Base-by-base conservation (phyloP, 345 rosid species). In the Heritiera fomes region DNA sequence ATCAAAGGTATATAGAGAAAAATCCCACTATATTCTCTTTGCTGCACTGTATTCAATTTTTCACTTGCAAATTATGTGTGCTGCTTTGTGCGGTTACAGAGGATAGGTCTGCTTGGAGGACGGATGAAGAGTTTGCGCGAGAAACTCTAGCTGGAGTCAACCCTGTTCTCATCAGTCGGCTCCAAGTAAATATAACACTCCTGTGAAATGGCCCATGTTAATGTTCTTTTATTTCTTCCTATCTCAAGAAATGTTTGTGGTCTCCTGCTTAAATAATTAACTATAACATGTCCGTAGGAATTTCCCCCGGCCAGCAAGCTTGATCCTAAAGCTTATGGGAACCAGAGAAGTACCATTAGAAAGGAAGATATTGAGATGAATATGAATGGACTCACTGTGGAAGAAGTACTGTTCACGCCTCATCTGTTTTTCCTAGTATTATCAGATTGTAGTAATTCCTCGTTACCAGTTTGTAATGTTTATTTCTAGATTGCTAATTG, bases 221-320 rank as follows among this genome's bases (percentile, higher is more conserved):
- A 40, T 46, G 7, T 2, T 69, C 4, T 68, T 43, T 13, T 67
- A 11, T 8, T 67, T 61, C 45, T 67, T 52, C 4, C 38, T 34
- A 34, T 49, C 8, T 46, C 9, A 17, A 67, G 15, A 66, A 43
- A 28, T 17, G 30, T 5, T 75, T 38, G 23, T 32, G 14, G 59
- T n/a, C 68, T 43, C 64, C 59, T 49, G 75, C 34, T 61, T 69
- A 43, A 6, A 60, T 52, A 47, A 61, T 73, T 59, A 34, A 56
- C 59, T 64, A 10, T 45, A 80, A 52, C 46, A 9, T 53, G 34
- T 38, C 7, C 83, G 81, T 86, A 95, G 98, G 91, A 86, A 70
- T 92, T 93, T 56, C 98, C 98, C 20, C 98, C 97, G 0, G 80
- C 53, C 45, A 95, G 98, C 82, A 86, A 86, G 77, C 82, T 95